Evolutionary conservation across 2,329 filamentous ascomycete species (phyloP), one percentile per base, ranked within the genome.

Genomic region (Tolypocladium tropicale): DNA sequence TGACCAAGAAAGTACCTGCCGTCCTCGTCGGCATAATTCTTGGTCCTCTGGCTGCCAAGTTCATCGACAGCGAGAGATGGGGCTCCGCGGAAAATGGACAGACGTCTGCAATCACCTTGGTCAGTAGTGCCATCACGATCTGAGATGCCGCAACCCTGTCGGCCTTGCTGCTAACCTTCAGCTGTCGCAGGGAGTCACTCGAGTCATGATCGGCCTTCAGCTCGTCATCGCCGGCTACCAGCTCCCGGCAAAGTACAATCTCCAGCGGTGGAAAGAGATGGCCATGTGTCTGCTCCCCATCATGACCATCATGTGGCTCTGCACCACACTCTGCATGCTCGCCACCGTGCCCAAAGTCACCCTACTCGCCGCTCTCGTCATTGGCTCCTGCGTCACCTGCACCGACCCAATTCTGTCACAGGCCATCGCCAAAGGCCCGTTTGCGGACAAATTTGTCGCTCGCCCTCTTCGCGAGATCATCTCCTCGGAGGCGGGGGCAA

Each of bases 201-300:
- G 82, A n/a, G 72, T 85, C 32, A 80, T 85, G 57, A 84, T 85
- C 56, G 80, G 81, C 4, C 74, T 85, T 2, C 82, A 85, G 60
- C 73, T 85, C n/a, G 74, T 84, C 37, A 85, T 85, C 57, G 81
- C 80, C 2, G 83, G 82, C 30, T 85, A 80, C 60, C 80, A 85
- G 62, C 69, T 85, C 1, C 83, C 82, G 0, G 78, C 78, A 48
- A 78, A 76, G 62, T 85, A 85, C 64, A 69, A 77, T 43, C 65
- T 67, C 56, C 63, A 67, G 2, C 76, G 75, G 2, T 78, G 76
- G 69, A 78, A 76, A 56, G 80, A 82, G 56, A 75, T 85, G 67
- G 65, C 73, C 5, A 72, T 84, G 10, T 79, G 76, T 48, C 69
- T 85, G 6, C 61, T 85, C 7, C 82, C 82, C 2, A 71, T 83